Conservation (phyloP, 768 basidiomycete genomes). For the Lepiota brunneoincarnata region DNA sequence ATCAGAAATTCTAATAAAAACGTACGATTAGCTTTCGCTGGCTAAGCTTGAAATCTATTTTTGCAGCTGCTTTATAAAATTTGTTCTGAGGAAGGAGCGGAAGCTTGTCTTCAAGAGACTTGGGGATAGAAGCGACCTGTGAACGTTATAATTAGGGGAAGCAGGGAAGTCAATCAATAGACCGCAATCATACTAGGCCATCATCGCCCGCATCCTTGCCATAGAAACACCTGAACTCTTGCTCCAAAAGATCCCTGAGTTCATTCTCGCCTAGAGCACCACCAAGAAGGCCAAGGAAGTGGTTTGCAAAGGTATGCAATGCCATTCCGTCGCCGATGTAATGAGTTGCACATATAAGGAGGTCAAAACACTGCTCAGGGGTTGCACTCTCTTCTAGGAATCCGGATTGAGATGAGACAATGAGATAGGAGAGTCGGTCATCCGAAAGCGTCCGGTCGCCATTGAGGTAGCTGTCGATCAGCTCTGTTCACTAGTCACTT, state of each 20-base stretch:
- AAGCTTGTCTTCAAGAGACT: conserved; percentile 50
- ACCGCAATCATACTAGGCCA: neutral
- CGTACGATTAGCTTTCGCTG: conserved; percentile 58
- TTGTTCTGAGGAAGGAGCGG: conserved; percentile 28
- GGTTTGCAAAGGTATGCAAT: conserved; percentile 77
- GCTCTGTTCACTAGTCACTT: conserved; percentile 30
- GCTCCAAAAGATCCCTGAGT: conserved; percentile 27
- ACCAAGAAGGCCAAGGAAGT: conserved; percentile 63
- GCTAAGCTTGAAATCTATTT: conserved; percentile 53
- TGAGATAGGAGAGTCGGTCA: conserved; percentile 62
- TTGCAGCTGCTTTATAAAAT: conserved; percentile 43
- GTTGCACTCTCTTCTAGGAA: conserved; percentile 5
- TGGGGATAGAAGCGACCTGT: conserved; percentile 23
- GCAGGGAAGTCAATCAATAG: neutral
- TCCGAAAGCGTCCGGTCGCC: conserved; percentile 72
- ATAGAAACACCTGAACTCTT: conserved; percentile 30
- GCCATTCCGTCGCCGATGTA: conserved; percentile 89
- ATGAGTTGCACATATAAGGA: conserved; percentile 76
- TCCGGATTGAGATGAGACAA: conserved; percentile 30
- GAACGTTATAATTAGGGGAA: neutral
- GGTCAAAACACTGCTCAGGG: conserved; percentile 41
- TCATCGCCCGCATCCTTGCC: conserved; percentile 6
- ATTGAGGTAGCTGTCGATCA: conserved; percentile 73
- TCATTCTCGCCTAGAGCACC: conserved; percentile 24
- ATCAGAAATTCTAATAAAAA: conserved; percentile 3